Base-by-base conservation (phyloP, 1,139 yeast species). In the Hanseniaspora sp. region DNA sequence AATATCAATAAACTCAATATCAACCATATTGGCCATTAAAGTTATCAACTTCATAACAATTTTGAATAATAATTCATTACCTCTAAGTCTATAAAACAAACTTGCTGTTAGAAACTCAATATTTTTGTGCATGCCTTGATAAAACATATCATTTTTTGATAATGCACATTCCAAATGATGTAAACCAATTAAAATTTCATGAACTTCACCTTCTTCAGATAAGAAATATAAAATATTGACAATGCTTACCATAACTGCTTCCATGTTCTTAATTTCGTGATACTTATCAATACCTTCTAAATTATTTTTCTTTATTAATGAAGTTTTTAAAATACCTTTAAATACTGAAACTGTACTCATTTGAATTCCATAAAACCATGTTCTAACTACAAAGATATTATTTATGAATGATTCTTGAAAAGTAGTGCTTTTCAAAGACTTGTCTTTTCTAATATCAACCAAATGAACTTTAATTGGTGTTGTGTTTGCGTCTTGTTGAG, bases 311-410 rank as follows among this genome's bases (percentile, higher is more conserved):
- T 38, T 30, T 30, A 35, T 34, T 41, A 29, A 44, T 34, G 40
- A 28, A 42, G 66, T 48, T 48, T 67, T 60, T 45, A 66, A 53
- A 11, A 66, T 58, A 31, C 65, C 61, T 57, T 71, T 66, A 52
- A 68, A 67, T 1, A 71, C 56, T 34, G 66, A 61, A 1, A 70
- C 67, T 2, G 77, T 67, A 60, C 77, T 74, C 5, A 78, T 74
- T 57, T 78, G 83, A 34, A 79, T 66, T 48, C 77, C 73, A 55
- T 75, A 73, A 47, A 73, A 67, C 44, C 80, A 69, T 56, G 72
- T 72, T 55, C 87, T 73, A 9, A 45, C 29, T 15, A 51, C 18
- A 35, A 51, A 51, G 5, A 44, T 34, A 39, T 51, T 51, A 30
- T 51, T 51, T 9, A 42, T 39, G 23, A 44, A 51, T 23, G 43